Conservation (phyloP, 495 filamentous ascomycete species). For the Hypomontagnella monticulosa region DNA sequence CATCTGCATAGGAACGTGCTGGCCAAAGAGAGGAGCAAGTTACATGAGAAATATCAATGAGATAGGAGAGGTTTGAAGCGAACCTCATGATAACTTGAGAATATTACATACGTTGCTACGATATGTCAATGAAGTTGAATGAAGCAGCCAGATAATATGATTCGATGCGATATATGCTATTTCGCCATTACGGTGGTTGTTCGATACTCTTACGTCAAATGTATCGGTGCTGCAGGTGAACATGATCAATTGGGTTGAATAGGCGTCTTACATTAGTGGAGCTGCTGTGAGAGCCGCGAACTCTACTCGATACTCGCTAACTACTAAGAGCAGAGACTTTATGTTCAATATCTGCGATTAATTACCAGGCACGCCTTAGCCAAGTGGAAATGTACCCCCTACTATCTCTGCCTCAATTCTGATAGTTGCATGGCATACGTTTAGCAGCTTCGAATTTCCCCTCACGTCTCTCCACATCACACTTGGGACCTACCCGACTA, state of each 20-base stretch:
- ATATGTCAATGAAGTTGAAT: neutral
- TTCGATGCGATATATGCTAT: neutral
- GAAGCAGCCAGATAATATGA: neutral
- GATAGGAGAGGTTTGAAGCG: neutral
- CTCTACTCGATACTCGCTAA: too few relatives aligned
- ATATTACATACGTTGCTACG: neutral
- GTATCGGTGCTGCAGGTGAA: too few relatives aligned
- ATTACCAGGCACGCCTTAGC: too few relatives aligned
- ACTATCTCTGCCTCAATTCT: too few relatives aligned
- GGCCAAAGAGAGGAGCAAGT: neutral
- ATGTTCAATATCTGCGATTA: too few relatives aligned
- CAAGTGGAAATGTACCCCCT: too few relatives aligned
- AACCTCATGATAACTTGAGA: neutral
- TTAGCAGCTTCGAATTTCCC: constrained; percentile 4
- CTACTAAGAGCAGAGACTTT: too few relatives aligned
- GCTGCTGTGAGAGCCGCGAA: too few relatives aligned
- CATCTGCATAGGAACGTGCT: neutral
- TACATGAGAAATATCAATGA: constrained; percentile 15
- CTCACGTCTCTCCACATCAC: constrained; percentile 4
- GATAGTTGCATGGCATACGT: neutral
- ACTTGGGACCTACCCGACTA: constrained; percentile 24
- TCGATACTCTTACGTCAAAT: too few relatives aligned
- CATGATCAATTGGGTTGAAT: too few relatives aligned
- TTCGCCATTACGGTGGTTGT: too few relatives aligned
- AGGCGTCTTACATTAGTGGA: too few relatives aligned